Base-by-base conservation (phyloP, 768 basidiomycete genomes). In the Leucosporidium scottii region DNA sequence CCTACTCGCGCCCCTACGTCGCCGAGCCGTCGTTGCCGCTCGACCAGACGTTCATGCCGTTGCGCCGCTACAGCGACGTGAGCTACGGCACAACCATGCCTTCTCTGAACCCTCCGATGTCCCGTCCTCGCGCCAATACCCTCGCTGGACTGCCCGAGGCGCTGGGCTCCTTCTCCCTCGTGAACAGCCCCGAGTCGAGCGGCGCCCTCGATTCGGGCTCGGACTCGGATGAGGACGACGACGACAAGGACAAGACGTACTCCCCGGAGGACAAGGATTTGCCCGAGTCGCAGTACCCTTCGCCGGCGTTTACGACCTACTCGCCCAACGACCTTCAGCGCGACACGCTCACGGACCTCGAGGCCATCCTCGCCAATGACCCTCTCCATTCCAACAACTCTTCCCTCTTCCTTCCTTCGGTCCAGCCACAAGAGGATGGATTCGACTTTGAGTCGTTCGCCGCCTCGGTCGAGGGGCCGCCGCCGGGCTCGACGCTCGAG, bases 351-450 rank as follows among this genome's bases (percentile, higher is more conserved):
- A n/a, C 36, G 4, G 62, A 72, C 25, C 57, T 72, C 18, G 58
- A 68, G 47, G 62, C 64, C 49, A 72, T 72, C 25, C 64, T 72
- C 64, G 64, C 59, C 57, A 72, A 64, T 65, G 71, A 68, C 54
- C 67, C 70, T 20, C 47, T 67, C n/a, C 66, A 64, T 5, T 53
- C 61, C 59, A 53, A 53, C 59, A 44, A 28, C 27, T 8, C 64
- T 1, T 34, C 59, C 56, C 53, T 50, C 60, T 13, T 25, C 51
- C 12, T 28, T 58, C 0, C 50, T 59, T 1, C 34, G 63, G n/a
- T 31, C 30, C 15, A 15, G 47, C n/a, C 48, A 34, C 44, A 3
- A n/a, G 55, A 28, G 20, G 62, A 60, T 21, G 63, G 55, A 1
- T 66, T 68, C 39, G 64, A 72, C 62, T 66, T 48, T 27, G 59